These are phyloP conservation scores for Arctium minus DNA, from an alignment of 129 eudicot species.

Conservation along the genomic window DNA sequence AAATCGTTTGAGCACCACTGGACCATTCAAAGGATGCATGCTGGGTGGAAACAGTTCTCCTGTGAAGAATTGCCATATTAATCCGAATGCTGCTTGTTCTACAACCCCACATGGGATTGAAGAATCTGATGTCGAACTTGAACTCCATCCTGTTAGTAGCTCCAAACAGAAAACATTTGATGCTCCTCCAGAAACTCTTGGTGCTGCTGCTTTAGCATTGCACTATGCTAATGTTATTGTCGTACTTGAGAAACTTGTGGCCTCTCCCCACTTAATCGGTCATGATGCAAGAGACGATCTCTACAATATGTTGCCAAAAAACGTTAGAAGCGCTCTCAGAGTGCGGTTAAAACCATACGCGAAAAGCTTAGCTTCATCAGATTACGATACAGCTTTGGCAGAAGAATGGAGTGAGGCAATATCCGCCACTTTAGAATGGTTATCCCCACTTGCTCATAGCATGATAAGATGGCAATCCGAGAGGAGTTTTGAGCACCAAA, in stretches of 20 bases:
- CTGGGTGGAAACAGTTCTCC: slow-evolving; percentile 35
- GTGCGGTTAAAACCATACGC: slow-evolving; percentile 55
- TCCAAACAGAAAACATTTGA: slow-evolving; percentile 26
- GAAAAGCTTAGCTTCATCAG: slow-evolving; percentile 40
- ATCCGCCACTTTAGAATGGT: slow-evolving; percentile 54
- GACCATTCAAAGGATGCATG: slow-evolving; percentile 41
- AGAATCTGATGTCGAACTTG: slow-evolving; percentile 17
- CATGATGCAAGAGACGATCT: slow-evolving; percentile 79
- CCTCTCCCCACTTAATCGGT: slow-evolving; percentile 81
- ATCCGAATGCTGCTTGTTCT: slow-evolving; percentile 20
- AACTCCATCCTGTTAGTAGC: neutral
- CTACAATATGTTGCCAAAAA: slow-evolving; percentile 67
- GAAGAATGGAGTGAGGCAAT: slow-evolving; percentile 81
- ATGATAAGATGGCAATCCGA: slow-evolving; percentile 82
- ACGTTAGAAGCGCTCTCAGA: slow-evolving; percentile 49
- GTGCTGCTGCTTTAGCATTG: slow-evolving; percentile 70
- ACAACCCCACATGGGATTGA: slow-evolving; percentile 19
- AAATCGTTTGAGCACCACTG: slow-evolving; percentile 27
- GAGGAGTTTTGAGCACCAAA: slow-evolving; percentile 80
- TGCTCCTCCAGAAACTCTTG: slow-evolving; percentile 61
- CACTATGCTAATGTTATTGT: slow-evolving; percentile 79
- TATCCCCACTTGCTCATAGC: slow-evolving; percentile 79
- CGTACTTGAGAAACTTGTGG: slow-evolving; percentile 66
- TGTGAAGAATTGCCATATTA: slow-evolving; percentile 10
- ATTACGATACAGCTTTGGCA: slow-evolving; percentile 59